Evolutionary conservation across 106 monocot genomes (phyloP), one percentile per base, ranked within the genome.

Genomic region (Amphibolis antarctica): DNA sequence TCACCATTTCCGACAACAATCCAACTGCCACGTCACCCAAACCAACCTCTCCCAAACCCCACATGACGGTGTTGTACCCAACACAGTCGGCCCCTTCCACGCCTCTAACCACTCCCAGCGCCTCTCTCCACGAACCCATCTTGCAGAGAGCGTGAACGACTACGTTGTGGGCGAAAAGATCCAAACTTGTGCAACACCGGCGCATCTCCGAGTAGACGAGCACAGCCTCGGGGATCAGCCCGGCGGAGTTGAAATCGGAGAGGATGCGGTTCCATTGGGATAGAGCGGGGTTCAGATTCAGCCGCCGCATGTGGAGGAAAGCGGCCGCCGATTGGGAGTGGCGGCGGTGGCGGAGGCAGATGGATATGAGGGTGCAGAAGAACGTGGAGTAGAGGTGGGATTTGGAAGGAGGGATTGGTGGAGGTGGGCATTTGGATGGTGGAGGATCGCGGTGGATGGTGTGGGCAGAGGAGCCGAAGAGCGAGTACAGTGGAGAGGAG

Each of bases 1-100:
- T 96, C 5, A 84, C 12, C 96, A 96, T 96, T 53, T 90, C 84
- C 10, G 81, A 67, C 71, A 90, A 56, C 46, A 96, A 71, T 10
- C 69, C 76, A 13, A 75, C 18, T 0, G 76, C 86, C 9, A 48
- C 36, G 24, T 71, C 71, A 27, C 59, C 80, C 73, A 74, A 24
- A 5, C 78, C 90, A 24, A 26, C 44, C 49, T 77, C 65, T 26
- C 81, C 82, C 54, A 96, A 75, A 3, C 84, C 96, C 84, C 86
- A 78, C 42, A 90, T 76, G 13, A 85, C 22, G 9, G 76, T 67
- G 44, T 96, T 96, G 59, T 90, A 96, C 58, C 80, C 70, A 1
- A 87, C 74, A 4, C 67, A 45, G 56, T 89, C 84, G 19, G 49
- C 47, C 28, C 30, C 46, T 30, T 83, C 71, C 18, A 36, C 62